Evolutionary conservation across 1,139 yeast species (phyloP).

Genomic region (Magnusiomyces magnusii): DNA sequence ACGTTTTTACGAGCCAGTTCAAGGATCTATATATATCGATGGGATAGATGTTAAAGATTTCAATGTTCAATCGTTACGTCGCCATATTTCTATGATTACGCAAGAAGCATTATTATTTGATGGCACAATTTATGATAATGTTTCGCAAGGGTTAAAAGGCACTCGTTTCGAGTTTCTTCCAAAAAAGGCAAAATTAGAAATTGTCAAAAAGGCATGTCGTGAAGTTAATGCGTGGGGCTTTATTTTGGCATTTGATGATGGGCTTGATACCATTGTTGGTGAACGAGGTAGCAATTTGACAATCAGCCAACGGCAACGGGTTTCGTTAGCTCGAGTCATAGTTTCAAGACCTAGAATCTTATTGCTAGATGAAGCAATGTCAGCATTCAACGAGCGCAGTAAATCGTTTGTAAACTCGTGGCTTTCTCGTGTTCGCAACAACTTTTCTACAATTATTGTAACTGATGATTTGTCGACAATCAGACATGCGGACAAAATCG

Average conservation of each 20-base stretch:
- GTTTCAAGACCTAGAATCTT: conserved; percentile 55
- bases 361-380: conserved; percentile 70
- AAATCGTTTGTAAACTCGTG: conserved; percentile 41
- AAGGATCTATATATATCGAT: conserved; percentile 61
- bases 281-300: conserved; percentile 47
- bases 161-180: conserved; percentile 43
- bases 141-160: conserved; percentile 59
- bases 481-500: conserved; percentile 41
- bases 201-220: conserved; percentile 34
- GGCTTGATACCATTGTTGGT: conserved; percentile 48
- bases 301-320: conserved; percentile 88
- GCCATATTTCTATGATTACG: conserved; percentile 74
- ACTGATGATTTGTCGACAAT: conserved; percentile 76
- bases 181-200: conserved; percentile 29
- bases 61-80: conserved; percentile 64
- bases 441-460: conserved; percentile 57
- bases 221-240: conserved; percentile 40
- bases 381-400: conserved; percentile 63
- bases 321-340: conserved; percentile 79
- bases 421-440: conserved; percentile 55
- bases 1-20: conserved; percentile 54
- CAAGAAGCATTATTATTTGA: conserved; percentile 82
- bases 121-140: conserved; percentile 74
- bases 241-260: conserved; percentile 35
- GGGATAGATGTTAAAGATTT: conserved; percentile 53